Evolutionary conservation across 2,329 filamentous ascomycete genomes (phyloP).

Genomic region (Tolypocladium amazonense): DNA sequence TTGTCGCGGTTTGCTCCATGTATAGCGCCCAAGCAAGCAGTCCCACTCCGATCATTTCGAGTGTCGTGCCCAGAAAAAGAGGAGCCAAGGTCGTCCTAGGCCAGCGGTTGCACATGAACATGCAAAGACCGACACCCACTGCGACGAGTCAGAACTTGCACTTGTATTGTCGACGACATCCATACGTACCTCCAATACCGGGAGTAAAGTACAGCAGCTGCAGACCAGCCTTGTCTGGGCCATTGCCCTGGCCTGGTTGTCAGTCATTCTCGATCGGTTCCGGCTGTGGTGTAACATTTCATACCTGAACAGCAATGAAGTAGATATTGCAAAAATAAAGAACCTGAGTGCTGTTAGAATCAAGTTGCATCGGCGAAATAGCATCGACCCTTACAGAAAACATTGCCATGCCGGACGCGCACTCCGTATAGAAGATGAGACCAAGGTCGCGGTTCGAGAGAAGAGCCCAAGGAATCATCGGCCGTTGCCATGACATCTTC

Average conservation of each 20-base stretch:
- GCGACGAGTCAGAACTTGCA: neutral
- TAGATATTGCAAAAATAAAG: constrained; percentile 62
- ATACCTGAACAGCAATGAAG: constrained; percentile 46
- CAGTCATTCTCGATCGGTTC: neutral
- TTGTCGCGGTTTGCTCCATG: constrained; percentile 31
- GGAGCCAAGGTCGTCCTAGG: constrained; percentile 52
- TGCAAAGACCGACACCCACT: constrained; percentile 46
- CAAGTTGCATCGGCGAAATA: neutral
- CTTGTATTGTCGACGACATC: neutral
- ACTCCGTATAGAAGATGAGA: constrained; percentile 52
- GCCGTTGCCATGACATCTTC: constrained; percentile 40
- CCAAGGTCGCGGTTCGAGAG: constrained; percentile 46
- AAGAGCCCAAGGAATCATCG: constrained; percentile 55
- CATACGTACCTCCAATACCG: constrained; percentile 41
- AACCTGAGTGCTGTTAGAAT: constrained; percentile 21
- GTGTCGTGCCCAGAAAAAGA: constrained; percentile 42
- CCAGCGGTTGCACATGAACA: constrained; percentile 48
- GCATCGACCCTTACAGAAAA: constrained; percentile 25
- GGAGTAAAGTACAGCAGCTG: constrained; percentile 55
- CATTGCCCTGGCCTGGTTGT: constrained; percentile 28
- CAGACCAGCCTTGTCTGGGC: constrained; percentile 37
- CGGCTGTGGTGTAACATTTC: neutral
- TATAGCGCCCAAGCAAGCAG: constrained; percentile 48
- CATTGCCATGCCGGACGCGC: constrained; percentile 46
- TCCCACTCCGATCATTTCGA: constrained; percentile 48